Evolutionary conservation across 106 monocot genomes (phyloP).

Genomic region (Ottelia alismoides): DNA sequence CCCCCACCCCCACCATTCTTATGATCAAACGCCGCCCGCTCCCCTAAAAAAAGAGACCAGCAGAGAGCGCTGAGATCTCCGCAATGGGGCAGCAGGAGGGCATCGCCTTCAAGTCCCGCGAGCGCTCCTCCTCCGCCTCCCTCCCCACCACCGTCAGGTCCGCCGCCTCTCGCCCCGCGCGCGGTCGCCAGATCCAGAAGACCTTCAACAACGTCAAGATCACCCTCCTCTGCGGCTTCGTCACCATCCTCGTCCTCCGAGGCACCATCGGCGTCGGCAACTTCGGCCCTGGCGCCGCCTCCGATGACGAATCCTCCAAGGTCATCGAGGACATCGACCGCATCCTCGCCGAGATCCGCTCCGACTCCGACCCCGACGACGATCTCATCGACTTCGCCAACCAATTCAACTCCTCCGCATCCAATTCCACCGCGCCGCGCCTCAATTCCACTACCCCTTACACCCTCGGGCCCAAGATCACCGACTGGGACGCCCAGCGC

Average conservation of each 20-base stretch:
- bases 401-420: neutral
- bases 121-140: neutral
- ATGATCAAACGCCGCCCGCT: too few species aligned
- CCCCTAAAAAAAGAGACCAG: too few species aligned
- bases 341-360: slow-evolving; percentile 59
- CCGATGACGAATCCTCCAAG: slow-evolving; percentile 9
- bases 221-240: slow-evolving; percentile 62
- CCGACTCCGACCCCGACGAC: slow-evolving; percentile 17
- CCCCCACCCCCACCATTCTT: too few species aligned
- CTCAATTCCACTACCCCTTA: slow-evolving; percentile 12
- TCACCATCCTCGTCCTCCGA: slow-evolving; percentile 73
- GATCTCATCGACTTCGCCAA: neutral
- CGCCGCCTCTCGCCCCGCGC: slow-evolving; percentile 4
- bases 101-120: neutral
- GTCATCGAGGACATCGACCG: slow-evolving; percentile 68
- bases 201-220: slow-evolving; percentile 71
- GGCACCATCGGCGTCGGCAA: slow-evolving; percentile 63
- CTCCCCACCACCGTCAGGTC: neutral
- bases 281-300: slow-evolving; percentile 10
- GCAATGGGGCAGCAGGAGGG: too few species aligned
- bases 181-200: slow-evolving; percentile 41
- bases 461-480: slow-evolving; percentile 45
- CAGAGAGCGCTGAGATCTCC: too few species aligned
- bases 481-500: slow-evolving; percentile 51
- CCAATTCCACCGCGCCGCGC: neutral